Percentiles rank a stretch among this genome's conserved stretches.
Conservation (phyloP, 306 rosid species). For the barrel medic (Medicago truncatula) region DNA sequence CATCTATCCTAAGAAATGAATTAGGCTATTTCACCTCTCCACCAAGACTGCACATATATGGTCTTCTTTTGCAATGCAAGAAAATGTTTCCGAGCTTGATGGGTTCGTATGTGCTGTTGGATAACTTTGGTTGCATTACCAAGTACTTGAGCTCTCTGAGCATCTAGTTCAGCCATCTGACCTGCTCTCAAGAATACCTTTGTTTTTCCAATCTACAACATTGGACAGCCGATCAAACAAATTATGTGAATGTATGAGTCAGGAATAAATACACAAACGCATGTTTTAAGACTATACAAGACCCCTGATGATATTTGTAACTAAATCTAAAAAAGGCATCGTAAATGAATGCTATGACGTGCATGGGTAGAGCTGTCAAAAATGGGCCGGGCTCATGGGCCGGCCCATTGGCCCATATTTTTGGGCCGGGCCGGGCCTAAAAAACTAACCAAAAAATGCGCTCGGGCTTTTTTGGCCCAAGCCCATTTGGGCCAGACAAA, state of each 20-base stretch:
- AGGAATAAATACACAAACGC: conserved; percentile 33
- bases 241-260: conserved; percentile 37
- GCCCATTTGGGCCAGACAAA: too few species aligned
- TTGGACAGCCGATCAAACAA: conserved; percentile 43
- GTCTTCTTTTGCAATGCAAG: conserved; percentile 76
- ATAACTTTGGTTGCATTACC: conserved; percentile 80
- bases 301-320: conserved; percentile 23
- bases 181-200: conserved; percentile 97
- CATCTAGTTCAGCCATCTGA: conserved; percentile 99
- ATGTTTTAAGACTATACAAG: conserved; percentile 28
- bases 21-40: conserved; percentile 75
- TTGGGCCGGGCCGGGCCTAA: too few species aligned
- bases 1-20: conserved; percentile 36
- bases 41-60: conserved; percentile 73
- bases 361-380: too few species aligned
- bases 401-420: too few species aligned
- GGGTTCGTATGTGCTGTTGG: conserved; percentile 82
- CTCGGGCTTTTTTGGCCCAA: too few species aligned
- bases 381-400: too few species aligned
- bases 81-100: conserved; percentile 79
- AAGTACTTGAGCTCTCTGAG: conserved; percentile 81
- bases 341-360: conserved; percentile 36
- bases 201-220: conserved; percentile 91
- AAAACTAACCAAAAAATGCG: too few species aligned
- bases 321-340: conserved; percentile 28